Evolutionary conservation across 2,329 filamentous ascomycete species (phyloP), one percentile per base, ranked within the genome.

Genomic region (Aspergillus thermomutatus): DNA sequence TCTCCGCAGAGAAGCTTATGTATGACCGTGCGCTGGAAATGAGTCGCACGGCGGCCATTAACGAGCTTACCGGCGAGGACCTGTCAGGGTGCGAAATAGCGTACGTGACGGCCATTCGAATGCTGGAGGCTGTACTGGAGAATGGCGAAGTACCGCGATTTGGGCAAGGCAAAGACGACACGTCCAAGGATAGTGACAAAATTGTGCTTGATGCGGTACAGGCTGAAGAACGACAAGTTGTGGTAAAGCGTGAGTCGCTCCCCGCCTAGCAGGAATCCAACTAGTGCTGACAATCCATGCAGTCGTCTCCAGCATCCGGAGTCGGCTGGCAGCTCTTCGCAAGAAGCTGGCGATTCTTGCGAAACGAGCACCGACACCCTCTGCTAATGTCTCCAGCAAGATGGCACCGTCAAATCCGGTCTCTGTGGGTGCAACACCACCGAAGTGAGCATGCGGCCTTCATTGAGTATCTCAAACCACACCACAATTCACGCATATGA

Each of bases 11-110:
- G 77, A 96, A 92, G 75, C 80, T 99, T 48, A 97, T 99, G 92
- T 99, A 97, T 71, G 94, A 99, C 66, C 90, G 94, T 49, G 94
- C 94, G 0, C 79, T 97, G 23, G 94, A 99, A 72, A 97, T 99
- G 94, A 97, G 92, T 72, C 87, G 92, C 52, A 87, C 90, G 3
- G 93, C 94, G 7, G 94, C 94, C 7, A 94, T 97, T 69, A 95
- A 96, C 66, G 94, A 99, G 76, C 89, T 99, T 50, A 91, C 94
- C 1, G 92, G 93, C 56, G 90, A 94, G 60, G 92, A 97, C 72
- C 79, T 97, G 25, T 77, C 80, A 0, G 91, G 92, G 17, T 97
- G 93, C 70, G 92, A 97, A 69, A 87, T 96, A 26, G 92, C 92
- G 19, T 99, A 99, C 70, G 83, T 91, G 53, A 97, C 94, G 0